A percentile compares a stretch with the other conserved stretches of the same genome.
Conservation (phyloP, 1,284 basidiomycete genomes). For the Sporisorium iseilematis-ciliati region DNA sequence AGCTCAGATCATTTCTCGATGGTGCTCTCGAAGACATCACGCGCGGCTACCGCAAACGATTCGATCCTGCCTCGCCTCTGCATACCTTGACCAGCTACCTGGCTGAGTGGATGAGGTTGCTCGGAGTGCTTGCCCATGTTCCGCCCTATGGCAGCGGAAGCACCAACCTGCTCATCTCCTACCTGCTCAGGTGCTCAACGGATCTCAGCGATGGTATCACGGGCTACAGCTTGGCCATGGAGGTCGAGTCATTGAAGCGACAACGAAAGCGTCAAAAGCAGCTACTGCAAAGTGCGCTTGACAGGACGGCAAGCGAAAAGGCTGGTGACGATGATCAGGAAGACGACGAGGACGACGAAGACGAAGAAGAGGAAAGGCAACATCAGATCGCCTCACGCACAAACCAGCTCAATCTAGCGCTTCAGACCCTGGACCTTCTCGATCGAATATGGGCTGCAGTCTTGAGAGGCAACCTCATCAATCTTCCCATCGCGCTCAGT, state of each 20-base stretch:
- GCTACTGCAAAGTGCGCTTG: background rate
- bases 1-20: slow-evolving; percentile 57
- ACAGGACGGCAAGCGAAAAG: background rate
- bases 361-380: slow-evolving; percentile 33
- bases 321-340: background rate
- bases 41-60: slow-evolving; percentile 54
- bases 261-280: slow-evolving; percentile 15
- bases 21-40: slow-evolving; percentile 49
- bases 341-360: slow-evolving; percentile 3
- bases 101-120: slow-evolving; percentile 38
- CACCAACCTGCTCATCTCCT: slow-evolving; percentile 56
- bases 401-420: slow-evolving; percentile 44
- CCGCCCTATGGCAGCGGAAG: slow-evolving; percentile 52
- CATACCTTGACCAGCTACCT: slow-evolving; percentile 48
- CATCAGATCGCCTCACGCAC: slow-evolving; percentile 19
- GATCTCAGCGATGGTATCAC: slow-evolving; percentile 61
- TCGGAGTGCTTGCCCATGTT: slow-evolving; percentile 51
- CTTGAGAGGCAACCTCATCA: slow-evolving; percentile 48
- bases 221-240: slow-evolving; percentile 54
- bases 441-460: slow-evolving; percentile 62
- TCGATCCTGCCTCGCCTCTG: slow-evolving; percentile 46
- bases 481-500: slow-evolving; percentile 34
- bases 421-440: slow-evolving; percentile 55
- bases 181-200: slow-evolving; percentile 57
- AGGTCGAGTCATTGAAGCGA: slow-evolving; percentile 14